These are phyloP conservation scores for Somion occarium DNA, from an alignment of 1,284 basidiomycete species.

Conservation along the genomic window DNA sequence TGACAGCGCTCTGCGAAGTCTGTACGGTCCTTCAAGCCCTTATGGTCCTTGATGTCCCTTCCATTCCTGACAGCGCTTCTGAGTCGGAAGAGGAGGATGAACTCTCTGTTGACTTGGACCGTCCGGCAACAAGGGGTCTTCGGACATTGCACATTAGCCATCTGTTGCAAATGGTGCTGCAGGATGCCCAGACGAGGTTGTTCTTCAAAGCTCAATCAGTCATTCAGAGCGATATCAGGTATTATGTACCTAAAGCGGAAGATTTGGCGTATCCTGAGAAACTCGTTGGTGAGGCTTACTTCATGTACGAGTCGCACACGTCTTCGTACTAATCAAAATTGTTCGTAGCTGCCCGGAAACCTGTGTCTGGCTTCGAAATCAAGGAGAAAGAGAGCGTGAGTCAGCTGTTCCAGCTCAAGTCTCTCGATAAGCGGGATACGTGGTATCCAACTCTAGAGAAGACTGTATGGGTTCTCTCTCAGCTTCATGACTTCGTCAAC, in stretches of 20 bases:
- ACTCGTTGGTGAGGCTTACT: conserved; percentile 47
- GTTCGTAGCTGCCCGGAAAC: conserved; percentile 40
- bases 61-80: conserved; percentile 29
- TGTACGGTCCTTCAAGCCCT: conserved; percentile 91
- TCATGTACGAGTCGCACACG: conserved; percentile 2
- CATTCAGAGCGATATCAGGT: conserved; percentile 81
- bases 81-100: conserved; percentile 35
- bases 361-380: conserved; percentile 36
- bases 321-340: neutral
- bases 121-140: conserved; percentile 32
- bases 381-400: conserved; percentile 63
- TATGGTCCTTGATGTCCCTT: conserved; percentile 80
- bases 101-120: conserved; percentile 38
- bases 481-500: conserved; percentile 87
- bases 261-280: conserved; percentile 86
- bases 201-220: conserved; percentile 93
- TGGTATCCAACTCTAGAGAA: conserved; percentile 88
- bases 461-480: conserved; percentile 84
- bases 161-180: conserved; percentile 82
- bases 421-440: conserved; percentile 69
- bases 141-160: conserved; percentile 63
- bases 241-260: conserved; percentile 70
- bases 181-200: conserved; percentile 89
- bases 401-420: conserved; percentile 67
- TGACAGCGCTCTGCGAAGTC: conserved; percentile 85